phyloP scores from a whole-genome alignment of 208 protist species.

The Acanthamoeba polyphaga region DNA sequence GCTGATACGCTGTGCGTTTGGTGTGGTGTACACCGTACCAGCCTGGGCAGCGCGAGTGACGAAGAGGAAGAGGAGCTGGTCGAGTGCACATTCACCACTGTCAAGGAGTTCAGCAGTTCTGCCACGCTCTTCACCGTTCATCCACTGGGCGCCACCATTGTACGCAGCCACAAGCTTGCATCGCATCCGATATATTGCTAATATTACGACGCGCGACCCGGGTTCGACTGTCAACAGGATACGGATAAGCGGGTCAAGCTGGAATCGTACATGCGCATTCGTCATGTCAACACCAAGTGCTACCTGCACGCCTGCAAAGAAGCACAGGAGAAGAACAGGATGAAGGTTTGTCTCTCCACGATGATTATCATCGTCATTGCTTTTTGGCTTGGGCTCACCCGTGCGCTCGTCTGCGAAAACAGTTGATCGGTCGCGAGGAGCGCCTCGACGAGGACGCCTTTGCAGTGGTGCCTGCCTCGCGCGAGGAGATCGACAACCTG shows the following conservation, averaged over 20 bases:
- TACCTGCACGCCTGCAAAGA: slow-evolving; percentile 49
- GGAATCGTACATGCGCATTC: slow-evolving; percentile 54
- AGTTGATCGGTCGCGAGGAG: slow-evolving; percentile 49
- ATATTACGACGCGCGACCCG: not conserved
- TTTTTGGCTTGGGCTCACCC: too few species aligned
- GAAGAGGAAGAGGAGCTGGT: slow-evolving; percentile 42
- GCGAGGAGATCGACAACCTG: slow-evolving; percentile 71
- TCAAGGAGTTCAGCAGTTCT: slow-evolving; percentile 41
- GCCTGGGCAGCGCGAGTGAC: slow-evolving; percentile 28
- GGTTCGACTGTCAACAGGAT: not conserved
- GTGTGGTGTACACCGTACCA: not conserved
- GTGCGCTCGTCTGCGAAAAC: not conserved
- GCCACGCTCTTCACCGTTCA: slow-evolving; percentile 44
- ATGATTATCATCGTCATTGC: not conserved
- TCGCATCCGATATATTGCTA: not conserved
- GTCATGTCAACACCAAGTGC: slow-evolving; percentile 56
- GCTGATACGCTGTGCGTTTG: not conserved
- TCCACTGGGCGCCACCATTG: slow-evolving; percentile 26
- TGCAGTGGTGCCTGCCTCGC: slow-evolving; percentile 12
- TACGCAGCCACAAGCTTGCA: not conserved
- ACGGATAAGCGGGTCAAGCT: slow-evolving; percentile 55
- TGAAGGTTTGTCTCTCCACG: not conserved
- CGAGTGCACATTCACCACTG: slow-evolving; percentile 17
- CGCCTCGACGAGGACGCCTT: slow-evolving; percentile 67
- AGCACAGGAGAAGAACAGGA: not conserved